Percentiles rank a stretch among this genome's conserved stretches.
Conservation (phyloP, 345 rosid genomes). For the Cochlearia excelsa region DNA sequence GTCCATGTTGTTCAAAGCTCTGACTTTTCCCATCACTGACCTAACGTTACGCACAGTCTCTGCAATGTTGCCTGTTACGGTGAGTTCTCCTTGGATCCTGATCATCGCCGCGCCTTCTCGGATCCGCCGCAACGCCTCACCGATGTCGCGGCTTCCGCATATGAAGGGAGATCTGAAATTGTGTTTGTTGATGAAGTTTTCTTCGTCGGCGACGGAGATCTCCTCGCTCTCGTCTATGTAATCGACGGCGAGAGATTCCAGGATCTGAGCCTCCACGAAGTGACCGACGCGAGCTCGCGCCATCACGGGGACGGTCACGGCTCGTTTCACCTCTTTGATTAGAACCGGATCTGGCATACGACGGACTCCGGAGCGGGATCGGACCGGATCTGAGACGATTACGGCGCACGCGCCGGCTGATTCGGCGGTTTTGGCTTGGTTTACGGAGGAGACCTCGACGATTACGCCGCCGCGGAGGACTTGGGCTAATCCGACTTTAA, state of each 20-base stretch:
- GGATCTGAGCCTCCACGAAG: constrained; percentile 68
- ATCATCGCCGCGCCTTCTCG: constrained; percentile 54
- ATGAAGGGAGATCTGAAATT: constrained; percentile 47
- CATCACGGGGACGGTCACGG: constrained; percentile 57
- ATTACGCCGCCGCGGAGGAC: constrained; percentile 66
- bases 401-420: constrained; percentile 64
- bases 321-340: constrained; percentile 46
- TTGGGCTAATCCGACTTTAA: constrained; percentile 61
- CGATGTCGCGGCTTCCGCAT: constrained; percentile 44
- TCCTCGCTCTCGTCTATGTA: constrained; percentile 64
- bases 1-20: constrained; percentile 47
- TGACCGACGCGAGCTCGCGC: constrained; percentile 60
- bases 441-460: constrained; percentile 43
- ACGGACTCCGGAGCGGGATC: constrained; percentile 3
- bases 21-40: constrained; percentile 42
- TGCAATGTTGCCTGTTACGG: constrained; percentile 29
- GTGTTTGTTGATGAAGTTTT: constrained; percentile 49
- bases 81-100: constrained; percentile 44
- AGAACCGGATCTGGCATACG: constrained; percentile 63
- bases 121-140: constrained; percentile 50
- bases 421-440: constrained; percentile 63
- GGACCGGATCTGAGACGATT: constrained; percentile 43
- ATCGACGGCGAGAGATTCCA: constrained; percentile 53
- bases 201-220: constrained; percentile 49
- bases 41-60: constrained; percentile 50